phyloP scores from a whole-genome alignment of 257 asterid genomes.

The Misopates orontium region DNA sequence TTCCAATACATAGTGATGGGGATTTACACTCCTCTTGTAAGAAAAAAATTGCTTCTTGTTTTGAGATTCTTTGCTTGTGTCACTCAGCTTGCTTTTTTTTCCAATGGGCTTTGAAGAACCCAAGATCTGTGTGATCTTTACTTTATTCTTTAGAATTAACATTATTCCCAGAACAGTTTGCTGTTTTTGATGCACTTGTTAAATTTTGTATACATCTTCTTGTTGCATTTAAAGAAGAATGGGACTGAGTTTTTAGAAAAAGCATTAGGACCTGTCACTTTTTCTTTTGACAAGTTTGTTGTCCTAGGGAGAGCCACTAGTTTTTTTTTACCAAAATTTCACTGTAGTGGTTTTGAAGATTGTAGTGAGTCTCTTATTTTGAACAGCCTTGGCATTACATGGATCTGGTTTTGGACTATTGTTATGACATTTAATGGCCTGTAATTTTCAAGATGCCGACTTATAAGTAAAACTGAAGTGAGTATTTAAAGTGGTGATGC shows the following conservation, averaged over 20 bases:
- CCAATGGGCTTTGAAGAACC: slow-evolving; percentile 22
- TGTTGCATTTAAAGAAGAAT: background rate
- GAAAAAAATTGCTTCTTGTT: slow-evolving; percentile 28
- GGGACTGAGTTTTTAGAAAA: slow-evolving; percentile 16
- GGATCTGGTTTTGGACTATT: slow-evolving; percentile 18
- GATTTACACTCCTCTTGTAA: slow-evolving; percentile 96
- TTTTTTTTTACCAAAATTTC: slow-evolving; percentile 26
- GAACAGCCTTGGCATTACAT: slow-evolving; percentile 22
- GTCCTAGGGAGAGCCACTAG: slow-evolving; percentile 39
- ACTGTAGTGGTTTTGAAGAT: slow-evolving; percentile 19
- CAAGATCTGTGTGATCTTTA: slow-evolving; percentile 58
- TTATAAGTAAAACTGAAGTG: background rate
- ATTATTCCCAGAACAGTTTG: background rate
- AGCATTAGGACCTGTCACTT: slow-evolving; percentile 18
- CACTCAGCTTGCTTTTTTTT: slow-evolving; percentile 17
- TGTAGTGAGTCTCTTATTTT: slow-evolving; percentile 33
- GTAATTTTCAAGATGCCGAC: background rate
- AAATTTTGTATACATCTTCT: background rate
- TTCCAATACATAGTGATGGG: slow-evolving; percentile 84
- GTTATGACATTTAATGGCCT: background rate
- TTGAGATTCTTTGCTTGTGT: background rate
- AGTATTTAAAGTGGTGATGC: slow-evolving; percentile 14
- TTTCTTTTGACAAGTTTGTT: slow-evolving; percentile 32
- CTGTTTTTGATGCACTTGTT: background rate
- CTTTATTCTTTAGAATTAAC: slow-evolving; percentile 20